These are phyloP conservation scores for Blakeslea trispora DNA, from an alignment of 371 early-diverging fungal genomes.

Conservation along the genomic window DNA sequence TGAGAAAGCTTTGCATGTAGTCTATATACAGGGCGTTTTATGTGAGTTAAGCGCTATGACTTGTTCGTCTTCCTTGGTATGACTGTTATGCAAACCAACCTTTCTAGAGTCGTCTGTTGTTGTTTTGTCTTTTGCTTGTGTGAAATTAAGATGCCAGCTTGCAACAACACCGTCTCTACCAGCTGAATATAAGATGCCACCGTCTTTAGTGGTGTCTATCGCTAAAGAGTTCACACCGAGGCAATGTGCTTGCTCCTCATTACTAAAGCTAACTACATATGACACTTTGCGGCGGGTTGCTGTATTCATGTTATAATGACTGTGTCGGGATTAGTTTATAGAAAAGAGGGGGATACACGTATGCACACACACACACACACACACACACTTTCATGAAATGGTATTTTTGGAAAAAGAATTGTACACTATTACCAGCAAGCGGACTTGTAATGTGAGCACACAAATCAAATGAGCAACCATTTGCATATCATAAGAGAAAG, in stretches of 20 bases:
- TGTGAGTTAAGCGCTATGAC: background rate
- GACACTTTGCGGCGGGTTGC: slow-evolving; percentile 57
- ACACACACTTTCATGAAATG: background rate
- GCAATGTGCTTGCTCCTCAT: slow-evolving; percentile 60
- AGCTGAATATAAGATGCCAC: slow-evolving; percentile 84
- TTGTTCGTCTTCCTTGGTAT: background rate
- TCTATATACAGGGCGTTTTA: slow-evolving; percentile 44
- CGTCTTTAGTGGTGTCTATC: slow-evolving; percentile 52
- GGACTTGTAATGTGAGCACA: no score
- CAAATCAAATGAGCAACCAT: no score
- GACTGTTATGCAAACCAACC: slow-evolving; percentile 4
- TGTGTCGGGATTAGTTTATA: no score
- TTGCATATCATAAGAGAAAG: no score
- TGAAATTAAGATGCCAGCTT: slow-evolving; percentile 70
- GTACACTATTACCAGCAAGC: no score
- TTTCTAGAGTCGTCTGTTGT: slow-evolving; percentile 11
- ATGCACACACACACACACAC: background rate
- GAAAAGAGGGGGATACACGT: no score
- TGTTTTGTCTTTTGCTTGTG: slow-evolving; percentile 21
- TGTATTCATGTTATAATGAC: slow-evolving; percentile 32
- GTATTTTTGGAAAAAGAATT: no score
- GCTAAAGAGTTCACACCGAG: slow-evolving; percentile 80
- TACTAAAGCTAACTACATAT: slow-evolving; percentile 59
- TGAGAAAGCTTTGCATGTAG: slow-evolving; percentile 69
- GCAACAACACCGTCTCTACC: slow-evolving; percentile 90